A percentile compares a stretch with the other conserved stretches of the same genome.
Evolutionary conservation across 1,139 yeast genomes (phyloP).

Genomic region (Lodderomyces jiufengensis): DNA sequence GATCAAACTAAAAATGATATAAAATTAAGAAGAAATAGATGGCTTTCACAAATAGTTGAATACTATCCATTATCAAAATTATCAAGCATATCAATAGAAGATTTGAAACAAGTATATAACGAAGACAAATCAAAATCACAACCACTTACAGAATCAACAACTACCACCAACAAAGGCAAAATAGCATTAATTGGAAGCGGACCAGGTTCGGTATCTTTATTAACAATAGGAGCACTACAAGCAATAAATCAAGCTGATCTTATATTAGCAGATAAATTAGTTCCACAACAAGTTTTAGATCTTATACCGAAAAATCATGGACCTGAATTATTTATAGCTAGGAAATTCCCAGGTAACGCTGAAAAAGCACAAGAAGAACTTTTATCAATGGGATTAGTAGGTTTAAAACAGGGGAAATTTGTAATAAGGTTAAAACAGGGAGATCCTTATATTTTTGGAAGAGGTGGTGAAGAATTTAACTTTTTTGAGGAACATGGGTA

Average conservation of each 20-base stretch:
- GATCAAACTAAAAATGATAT: slow-evolving; percentile 50
- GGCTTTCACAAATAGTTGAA: slow-evolving; percentile 89
- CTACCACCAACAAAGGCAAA: slow-evolving; percentile 36
- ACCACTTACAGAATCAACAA: slow-evolving; percentile 2
- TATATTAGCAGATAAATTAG: slow-evolving; percentile 85
- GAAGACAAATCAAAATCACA: slow-evolving; percentile 7
- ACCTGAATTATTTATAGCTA: slow-evolving; percentile 79
- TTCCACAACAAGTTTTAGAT: slow-evolving; percentile 82
- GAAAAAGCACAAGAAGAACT: slow-evolving; percentile 90
- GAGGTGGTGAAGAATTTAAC: slow-evolving; percentile 90
- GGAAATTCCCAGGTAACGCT: slow-evolving; percentile 96
- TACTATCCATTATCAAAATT: slow-evolving; percentile 76
- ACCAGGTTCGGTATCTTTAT: slow-evolving; percentile 81
- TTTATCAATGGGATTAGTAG: slow-evolving; percentile 63
- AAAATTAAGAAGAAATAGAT: slow-evolving; percentile 63
- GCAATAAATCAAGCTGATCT: slow-evolving; percentile 82
- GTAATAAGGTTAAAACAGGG: slow-evolving; percentile 95
- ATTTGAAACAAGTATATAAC: slow-evolving; percentile 44
- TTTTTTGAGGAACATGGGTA: slow-evolving; percentile 68
- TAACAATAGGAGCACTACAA: slow-evolving; percentile 81
- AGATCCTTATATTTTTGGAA: slow-evolving; percentile 93
- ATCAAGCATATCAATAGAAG: slow-evolving; percentile 54
- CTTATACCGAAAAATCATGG: slow-evolving; percentile 60
- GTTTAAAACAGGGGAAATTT: slow-evolving; percentile 59
- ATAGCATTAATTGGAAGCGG: slow-evolving; percentile 90